Conservation (phyloP, 75 land plant species). For the Sequoia sempervirens region DNA sequence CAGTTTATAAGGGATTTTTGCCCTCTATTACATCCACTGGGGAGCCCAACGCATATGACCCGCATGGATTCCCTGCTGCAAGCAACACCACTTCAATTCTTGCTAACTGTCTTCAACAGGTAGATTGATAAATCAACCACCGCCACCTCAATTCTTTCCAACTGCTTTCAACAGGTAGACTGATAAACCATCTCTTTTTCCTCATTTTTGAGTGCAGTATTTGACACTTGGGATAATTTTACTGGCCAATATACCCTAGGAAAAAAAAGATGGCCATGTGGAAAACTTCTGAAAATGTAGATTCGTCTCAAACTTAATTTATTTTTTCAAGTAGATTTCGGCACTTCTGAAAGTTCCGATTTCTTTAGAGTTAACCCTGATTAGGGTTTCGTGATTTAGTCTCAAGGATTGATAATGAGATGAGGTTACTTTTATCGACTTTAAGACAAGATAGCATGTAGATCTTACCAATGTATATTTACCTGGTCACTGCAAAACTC, state of each 20-base stretch:
- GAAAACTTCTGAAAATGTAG: too few species aligned
- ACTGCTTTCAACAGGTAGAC: slow-evolving; percentile 59
- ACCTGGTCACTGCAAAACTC: not conserved
- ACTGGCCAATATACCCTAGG: not conserved
- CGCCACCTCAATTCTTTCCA: slow-evolving; percentile 44
- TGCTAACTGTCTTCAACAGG: slow-evolving; percentile 57
- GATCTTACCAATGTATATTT: not conserved
- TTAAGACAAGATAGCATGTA: not conserved
- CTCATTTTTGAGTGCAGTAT: not conserved
- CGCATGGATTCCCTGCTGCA: slow-evolving; percentile 68
- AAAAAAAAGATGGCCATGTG: too few species aligned
- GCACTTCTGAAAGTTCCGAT: not conserved
- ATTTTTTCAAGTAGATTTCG: too few species aligned
- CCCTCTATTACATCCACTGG: slow-evolving; percentile 55
- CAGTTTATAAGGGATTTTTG: slow-evolving; percentile 72
- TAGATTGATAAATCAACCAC: slow-evolving; percentile 34
- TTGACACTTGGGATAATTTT: not conserved
- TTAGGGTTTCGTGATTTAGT: not conserved
- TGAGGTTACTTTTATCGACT: not conserved
- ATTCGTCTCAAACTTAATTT: too few species aligned
- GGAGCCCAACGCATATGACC: slow-evolving; percentile 65
- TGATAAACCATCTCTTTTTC: not conserved
- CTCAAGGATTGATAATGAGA: not conserved
- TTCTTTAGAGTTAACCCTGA: not conserved
- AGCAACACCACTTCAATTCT: slow-evolving; percentile 42